phyloP scores from a whole-genome alignment of 2,329 filamentous ascomycete genomes.

The Sclerotinia subarctica region DNA sequence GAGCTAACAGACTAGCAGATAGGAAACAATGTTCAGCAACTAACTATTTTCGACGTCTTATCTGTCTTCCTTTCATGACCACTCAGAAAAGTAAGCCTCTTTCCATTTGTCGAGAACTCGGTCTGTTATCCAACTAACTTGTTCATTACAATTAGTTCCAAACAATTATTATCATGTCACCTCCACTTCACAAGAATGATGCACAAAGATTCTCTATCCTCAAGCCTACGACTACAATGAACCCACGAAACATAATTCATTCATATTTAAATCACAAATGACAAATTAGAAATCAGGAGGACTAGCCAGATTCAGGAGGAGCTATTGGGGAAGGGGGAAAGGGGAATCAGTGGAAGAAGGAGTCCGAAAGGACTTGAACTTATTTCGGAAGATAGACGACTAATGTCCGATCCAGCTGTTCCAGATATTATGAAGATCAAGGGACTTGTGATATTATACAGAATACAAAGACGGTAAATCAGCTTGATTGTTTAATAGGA shows the following conservation, averaged over 20 bases:
- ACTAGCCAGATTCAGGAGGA: too few relatives aligned
- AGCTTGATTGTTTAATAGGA: too few relatives aligned
- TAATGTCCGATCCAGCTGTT: neutral
- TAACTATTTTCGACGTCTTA: neutral
- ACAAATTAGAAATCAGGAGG: too few relatives aligned
- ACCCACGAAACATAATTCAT: neutral
- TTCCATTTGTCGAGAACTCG: accelerated
- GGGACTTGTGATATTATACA: neutral
- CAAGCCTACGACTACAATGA: neutral
- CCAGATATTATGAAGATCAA: neutral
- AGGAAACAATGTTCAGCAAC: neutral
- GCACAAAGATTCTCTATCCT: neutral
- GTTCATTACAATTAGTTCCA: neutral
- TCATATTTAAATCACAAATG: neutral
- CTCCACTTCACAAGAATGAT: neutral
- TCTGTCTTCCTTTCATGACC: neutral
- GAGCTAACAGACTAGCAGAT: neutral
- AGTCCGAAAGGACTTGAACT: too few relatives aligned
- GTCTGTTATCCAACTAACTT: neutral
- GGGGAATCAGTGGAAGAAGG: too few relatives aligned
- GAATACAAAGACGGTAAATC: too few relatives aligned
- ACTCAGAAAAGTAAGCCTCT: too few relatives aligned
- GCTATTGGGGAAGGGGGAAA: too few relatives aligned
- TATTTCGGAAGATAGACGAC: neutral
- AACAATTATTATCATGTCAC: neutral